Conservation (phyloP, 1,284 basidiomycete genomes). For the Gymnopus androsaceus region DNA sequence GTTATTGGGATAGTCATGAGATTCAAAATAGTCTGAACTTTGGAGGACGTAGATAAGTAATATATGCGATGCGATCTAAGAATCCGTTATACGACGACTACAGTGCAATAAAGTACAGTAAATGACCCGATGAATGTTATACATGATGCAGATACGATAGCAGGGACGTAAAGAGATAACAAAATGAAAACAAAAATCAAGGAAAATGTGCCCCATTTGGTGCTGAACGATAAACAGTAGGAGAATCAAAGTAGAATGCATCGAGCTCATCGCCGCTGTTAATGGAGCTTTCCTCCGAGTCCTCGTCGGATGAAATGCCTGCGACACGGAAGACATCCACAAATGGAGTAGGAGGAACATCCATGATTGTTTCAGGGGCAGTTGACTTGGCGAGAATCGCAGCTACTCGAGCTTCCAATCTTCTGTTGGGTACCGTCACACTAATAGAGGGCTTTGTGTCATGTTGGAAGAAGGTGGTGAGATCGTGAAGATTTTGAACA, state of each 20-base stretch:
- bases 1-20: background rate
- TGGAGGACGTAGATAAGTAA: too few species aligned
- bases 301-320: conserved; percentile 43
- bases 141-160: background rate
- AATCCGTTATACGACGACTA: conserved; percentile 1
- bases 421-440: conserved; percentile 48
- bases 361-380: conserved; percentile 45
- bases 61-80: background rate
- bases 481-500: conserved; percentile 83
- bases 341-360: conserved; percentile 73
- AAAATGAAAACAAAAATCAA: background rate
- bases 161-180: background rate
- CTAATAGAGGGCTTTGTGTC: conserved; percentile 28
- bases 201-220: conserved; percentile 39
- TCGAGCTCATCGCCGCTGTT: conserved; percentile 64
- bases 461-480: conserved; percentile 86
- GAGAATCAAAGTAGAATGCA: conserved; percentile 70
- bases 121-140: background rate
- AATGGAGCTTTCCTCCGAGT: conserved; percentile 51
- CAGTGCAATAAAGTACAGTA: background rate
- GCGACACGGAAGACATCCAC: conserved; percentile 73
- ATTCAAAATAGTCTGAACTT: background rate
- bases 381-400: conserved; percentile 79
- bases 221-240: conserved; percentile 39
- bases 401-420: conserved; percentile 74